These are phyloP conservation scores for Acacia acuminata DNA, from an alignment of 306 rosid genomes.

Conservation along the genomic window DNA sequence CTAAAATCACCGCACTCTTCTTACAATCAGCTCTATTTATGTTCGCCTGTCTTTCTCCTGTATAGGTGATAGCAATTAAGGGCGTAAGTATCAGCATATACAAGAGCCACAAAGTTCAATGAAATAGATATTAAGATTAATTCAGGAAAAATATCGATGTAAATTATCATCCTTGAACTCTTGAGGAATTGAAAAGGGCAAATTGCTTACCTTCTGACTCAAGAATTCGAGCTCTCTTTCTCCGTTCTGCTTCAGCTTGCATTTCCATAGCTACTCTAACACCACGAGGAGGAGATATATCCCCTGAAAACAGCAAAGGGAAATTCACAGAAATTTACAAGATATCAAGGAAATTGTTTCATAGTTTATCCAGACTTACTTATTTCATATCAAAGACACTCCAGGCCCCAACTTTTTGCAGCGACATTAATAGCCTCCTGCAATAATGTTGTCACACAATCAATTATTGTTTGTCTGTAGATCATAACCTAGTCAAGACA, in stretches of 20 bases:
- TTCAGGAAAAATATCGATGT: slow-evolving; percentile 19
- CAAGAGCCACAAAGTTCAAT: slow-evolving; percentile 18
- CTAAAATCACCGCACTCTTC: slow-evolving; percentile 80
- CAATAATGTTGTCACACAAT: slow-evolving; percentile 26
- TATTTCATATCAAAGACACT: slow-evolving; percentile 94
- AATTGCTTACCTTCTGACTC: slow-evolving; percentile 83
- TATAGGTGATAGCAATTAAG: slow-evolving; percentile 41
- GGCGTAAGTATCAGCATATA: slow-evolving; percentile 20
- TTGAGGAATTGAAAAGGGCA: slow-evolving; percentile 15
- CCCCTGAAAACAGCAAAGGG: slow-evolving; percentile 62
- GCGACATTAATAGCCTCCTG: slow-evolving; percentile 69
- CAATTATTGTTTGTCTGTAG: slow-evolving; percentile 20
- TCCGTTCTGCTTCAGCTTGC: slow-evolving; percentile 99
- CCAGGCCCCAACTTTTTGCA: slow-evolving; percentile 86
- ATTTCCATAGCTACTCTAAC: slow-evolving; percentile 96
- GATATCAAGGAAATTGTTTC: slow-evolving; percentile 15
- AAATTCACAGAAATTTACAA: not conserved
- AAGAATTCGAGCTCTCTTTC: slow-evolving; percentile 93
- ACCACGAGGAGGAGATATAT: slow-evolving; percentile 93
- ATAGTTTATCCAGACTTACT: slow-evolving; percentile 47
- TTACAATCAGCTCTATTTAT: slow-evolving; percentile 89
- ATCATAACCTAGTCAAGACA: not conserved
- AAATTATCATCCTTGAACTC: slow-evolving; percentile 15
- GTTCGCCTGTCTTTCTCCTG: slow-evolving; percentile 93
- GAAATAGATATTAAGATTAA: slow-evolving; percentile 22